Base-by-base conservation (phyloP, 108 stramenopile genomes). In the Mayamaea pseudoterrestris region DNA sequence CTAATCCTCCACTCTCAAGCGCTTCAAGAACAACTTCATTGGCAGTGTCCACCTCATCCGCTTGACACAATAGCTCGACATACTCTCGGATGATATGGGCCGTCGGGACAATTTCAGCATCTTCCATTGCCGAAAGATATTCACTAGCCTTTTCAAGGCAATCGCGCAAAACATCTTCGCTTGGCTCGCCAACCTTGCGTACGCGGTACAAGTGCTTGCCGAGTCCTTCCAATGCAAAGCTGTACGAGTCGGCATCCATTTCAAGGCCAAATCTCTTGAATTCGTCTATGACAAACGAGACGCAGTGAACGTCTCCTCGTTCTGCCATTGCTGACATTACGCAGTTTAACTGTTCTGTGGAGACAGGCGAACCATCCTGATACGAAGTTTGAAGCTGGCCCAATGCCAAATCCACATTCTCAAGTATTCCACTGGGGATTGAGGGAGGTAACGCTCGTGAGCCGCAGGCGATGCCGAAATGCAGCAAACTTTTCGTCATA, bases 221-320 rank as follows among this genome's bases (percentile, higher is more conserved):
- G 24, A 83, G 57, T 3, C 63, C 49, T 47, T 83, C 80, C 51
- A 83, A 66, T 3, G 63, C 50, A 63, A 74, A 86, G 13, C 74
- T 58, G 57, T 60, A 80, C n/a, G 77, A 66, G 37, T 78, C 70
- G 7, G 29, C 51, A 39, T 81, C 62, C 22, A 73, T 61, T 32
- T 69, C 5, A 18, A 70, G 54, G 27, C 55, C 41, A 35, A 48
- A 39, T 24, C 14, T 30, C n/a, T 35, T 65, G 39, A 68, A 53
- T 9, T 50, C 31, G 3, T 59, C 39, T 16, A 64, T 26, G 27
- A 73, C 31, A 3, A 29, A 22, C 9, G 39, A 18, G 14, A 36
- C 42, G 44, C 53, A 30, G 3, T 59, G 9, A 0, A 64, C 44
- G 28, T 74, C 60, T 9, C 63, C 73, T 27, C 60, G 13, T 21